Percentiles rank a stretch among this genome's conserved stretches.
Conservation (phyloP, 164 flowering plant species). For the Vitis amurensis region DNA sequence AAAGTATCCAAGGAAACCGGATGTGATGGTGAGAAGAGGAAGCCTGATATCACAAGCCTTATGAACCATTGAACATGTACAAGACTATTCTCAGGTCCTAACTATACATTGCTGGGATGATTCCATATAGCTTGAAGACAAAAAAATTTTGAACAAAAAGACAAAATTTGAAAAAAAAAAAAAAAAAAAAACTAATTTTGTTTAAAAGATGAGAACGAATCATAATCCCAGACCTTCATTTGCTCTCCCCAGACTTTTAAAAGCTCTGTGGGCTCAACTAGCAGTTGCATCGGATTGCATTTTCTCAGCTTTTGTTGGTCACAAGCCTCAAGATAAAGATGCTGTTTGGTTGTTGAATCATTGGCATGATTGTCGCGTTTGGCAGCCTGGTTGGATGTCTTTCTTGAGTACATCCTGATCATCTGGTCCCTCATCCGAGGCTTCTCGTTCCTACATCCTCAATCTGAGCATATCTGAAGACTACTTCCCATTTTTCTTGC, state of each 20-base stretch:
- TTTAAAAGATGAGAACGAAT: not conserved
- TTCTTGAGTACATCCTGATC: no score
- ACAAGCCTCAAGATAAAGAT: not conserved
- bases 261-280: not conserved
- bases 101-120: not conserved
- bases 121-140: not conserved
- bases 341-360: no score
- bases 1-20: no score
- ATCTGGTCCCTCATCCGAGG: no score
- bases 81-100: slow-evolving; percentile 1
- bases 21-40: not conserved
- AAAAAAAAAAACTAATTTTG: not conserved
- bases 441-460: not conserved
- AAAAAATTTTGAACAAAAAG: not conserved
- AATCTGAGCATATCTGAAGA: not conserved
- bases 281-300: not conserved
- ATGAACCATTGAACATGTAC: not conserved
- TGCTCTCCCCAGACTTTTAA: not conserved
- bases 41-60: no score
- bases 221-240: not conserved
- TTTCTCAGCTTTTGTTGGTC: no score
- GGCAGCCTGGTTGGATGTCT: no score
- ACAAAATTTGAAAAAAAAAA: no score
- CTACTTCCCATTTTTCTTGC: slow-evolving; percentile 25
- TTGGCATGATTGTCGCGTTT: no score